These are phyloP conservation scores for Pseudocercospora eumusae DNA, from an alignment of 2,329 filamentous ascomycete genomes.

Conservation along the genomic window DNA sequence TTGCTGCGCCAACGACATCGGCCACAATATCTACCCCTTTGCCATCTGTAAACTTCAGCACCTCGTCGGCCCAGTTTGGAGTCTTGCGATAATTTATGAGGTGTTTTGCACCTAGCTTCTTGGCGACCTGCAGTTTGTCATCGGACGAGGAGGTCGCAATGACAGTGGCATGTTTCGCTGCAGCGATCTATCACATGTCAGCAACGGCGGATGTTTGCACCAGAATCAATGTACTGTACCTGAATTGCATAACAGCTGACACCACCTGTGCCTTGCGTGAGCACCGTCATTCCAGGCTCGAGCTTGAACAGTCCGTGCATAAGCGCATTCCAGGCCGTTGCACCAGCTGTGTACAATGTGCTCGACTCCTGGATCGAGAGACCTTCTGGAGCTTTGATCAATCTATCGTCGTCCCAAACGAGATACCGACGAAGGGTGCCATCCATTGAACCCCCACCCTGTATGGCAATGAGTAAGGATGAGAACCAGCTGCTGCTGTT, in stretches of 20 bases:
- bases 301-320: conserved; percentile 59
- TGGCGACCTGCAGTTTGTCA: conserved; percentile 55
- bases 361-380: conserved; percentile 60
- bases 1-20: conserved; percentile 52
- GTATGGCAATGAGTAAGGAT: not conserved
- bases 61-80: conserved; percentile 59
- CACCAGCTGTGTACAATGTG: conserved; percentile 60
- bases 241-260: conserved; percentile 43
- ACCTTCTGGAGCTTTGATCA: conserved; percentile 59
- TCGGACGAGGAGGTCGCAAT: conserved; percentile 62
- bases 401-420: conserved; percentile 52
- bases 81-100: conserved; percentile 62
- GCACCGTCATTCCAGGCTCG: conserved; percentile 35
- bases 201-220: not conserved
- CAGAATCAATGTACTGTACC: conserved; percentile 12
- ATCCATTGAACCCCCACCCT: conserved; percentile 54
- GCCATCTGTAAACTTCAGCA: conserved; percentile 48
- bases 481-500: not conserved
- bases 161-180: conserved; percentile 45
- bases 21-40: conserved; percentile 50
- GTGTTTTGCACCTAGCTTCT: conserved; percentile 58
- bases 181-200: conserved; percentile 38
- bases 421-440: conserved; percentile 62
- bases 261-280: conserved; percentile 50
- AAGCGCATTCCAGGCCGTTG: conserved; percentile 53